phyloP scores from a whole-genome alignment of 2,329 filamentous ascomycete species.

The Xylariaceae sp. region DNA sequence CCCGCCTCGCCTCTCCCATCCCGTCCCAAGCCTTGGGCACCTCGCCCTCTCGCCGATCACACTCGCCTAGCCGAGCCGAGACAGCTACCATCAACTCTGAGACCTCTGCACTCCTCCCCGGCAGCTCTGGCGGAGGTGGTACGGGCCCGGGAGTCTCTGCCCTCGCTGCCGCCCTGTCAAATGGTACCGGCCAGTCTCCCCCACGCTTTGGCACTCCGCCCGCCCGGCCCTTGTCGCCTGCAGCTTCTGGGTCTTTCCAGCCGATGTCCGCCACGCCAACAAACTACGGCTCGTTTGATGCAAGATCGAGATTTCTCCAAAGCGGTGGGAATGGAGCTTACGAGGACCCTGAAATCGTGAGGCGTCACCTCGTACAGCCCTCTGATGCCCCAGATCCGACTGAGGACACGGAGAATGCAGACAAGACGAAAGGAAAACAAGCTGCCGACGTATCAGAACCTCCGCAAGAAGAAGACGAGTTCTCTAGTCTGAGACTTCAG shows the following conservation, averaged over 20 bases:
- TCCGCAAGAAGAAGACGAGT: slow-evolving; percentile 66
- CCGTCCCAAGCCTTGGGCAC: slow-evolving; percentile 44
- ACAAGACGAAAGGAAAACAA: slow-evolving; percentile 52
- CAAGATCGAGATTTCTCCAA: slow-evolving; percentile 49
- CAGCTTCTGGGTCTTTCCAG: slow-evolving; percentile 41
- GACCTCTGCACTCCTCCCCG: slow-evolving; percentile 60
- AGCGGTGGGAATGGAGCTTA: slow-evolving; percentile 55
- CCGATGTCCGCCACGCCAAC: slow-evolving; percentile 55
- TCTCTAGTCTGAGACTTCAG: slow-evolving; percentile 88
- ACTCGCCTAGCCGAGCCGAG: slow-evolving; percentile 43
- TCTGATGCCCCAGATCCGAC: slow-evolving; percentile 45
- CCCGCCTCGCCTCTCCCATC: slow-evolving; percentile 57
- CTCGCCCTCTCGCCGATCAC: slow-evolving; percentile 43
- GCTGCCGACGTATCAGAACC: slow-evolving; percentile 32
- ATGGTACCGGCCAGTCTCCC: slow-evolving; percentile 66
- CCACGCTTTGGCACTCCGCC: slow-evolving; percentile 66
- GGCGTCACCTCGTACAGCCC: slow-evolving; percentile 78
- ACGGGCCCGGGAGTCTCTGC: slow-evolving; percentile 80
- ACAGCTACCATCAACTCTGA: slow-evolving; percentile 33
- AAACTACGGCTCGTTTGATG: slow-evolving; percentile 84
- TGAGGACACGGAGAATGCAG: slow-evolving; percentile 31
- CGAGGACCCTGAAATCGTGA: slow-evolving; percentile 89
- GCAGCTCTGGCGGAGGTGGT: slow-evolving; percentile 53
- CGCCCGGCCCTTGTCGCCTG: slow-evolving; percentile 56
- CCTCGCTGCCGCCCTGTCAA: slow-evolving; percentile 79